Base-by-base conservation (phyloP, 1,284 basidiomycete species). In the Apiotrichum siamense region DNA sequence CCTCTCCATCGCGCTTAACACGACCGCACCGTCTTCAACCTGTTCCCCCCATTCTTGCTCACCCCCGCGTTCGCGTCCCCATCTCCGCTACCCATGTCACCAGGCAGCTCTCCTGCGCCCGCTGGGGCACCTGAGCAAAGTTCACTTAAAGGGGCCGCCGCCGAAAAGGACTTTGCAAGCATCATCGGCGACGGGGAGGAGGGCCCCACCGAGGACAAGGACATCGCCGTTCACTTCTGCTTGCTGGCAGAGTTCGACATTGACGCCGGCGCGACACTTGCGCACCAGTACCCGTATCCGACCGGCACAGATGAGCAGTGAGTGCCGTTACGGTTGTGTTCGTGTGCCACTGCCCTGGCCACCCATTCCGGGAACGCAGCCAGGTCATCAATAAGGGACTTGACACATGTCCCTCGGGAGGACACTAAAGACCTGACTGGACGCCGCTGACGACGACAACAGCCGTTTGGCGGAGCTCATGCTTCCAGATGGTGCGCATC, bases 401-500 rank as follows among this genome's bases (percentile, higher is more conserved):
- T n/a, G 45, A 24, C 3, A 9, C n/a, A n/a, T n/a, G n/a, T n/a
- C n/a, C n/a, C n/a, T n/a, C n/a, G n/a, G n/a, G n/a, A n/a, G n/a
- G n/a, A n/a, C n/a, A n/a, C n/a, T n/a, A n/a, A n/a, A n/a, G n/a
- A n/a, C n/a, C n/a, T 12, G 4, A 21, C 5, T 25, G 12, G 18
- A 25, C 9, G 33, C 12, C 29, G 23, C n/a, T 3, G 41, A 46
- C 51, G 23, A 40, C 35, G 3, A 26, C 21, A 15, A 7, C 62
- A 96, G 92, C 58, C 81, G 91, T 23, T 80, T 98, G 4, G 96
- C 94, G 2, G 94, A 97, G 75, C 82, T 96, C 57, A 99, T 99
- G 94, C 80, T 99, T 17, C 94, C 94, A 1, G 94, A 98, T 71
- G 96, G 96, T 13, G 92, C 92, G 13, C 96, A 99, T 72, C 83